These are phyloP conservation scores for Suillus subalutaceus DNA, from an alignment of 768 basidiomycete genomes.

Conservation along the genomic window DNA sequence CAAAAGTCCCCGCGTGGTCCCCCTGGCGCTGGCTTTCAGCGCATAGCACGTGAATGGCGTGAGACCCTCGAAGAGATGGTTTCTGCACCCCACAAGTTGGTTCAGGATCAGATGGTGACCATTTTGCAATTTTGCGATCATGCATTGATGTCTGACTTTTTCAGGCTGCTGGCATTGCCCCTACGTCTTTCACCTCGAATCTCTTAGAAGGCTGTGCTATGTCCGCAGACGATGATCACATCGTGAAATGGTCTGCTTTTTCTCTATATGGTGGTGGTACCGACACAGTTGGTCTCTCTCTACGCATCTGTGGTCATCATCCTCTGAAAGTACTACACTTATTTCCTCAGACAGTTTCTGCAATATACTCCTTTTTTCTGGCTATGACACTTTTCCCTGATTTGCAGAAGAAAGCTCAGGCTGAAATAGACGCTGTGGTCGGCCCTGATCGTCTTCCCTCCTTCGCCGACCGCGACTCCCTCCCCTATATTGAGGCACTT, in stretches of 20 bases:
- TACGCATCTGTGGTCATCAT: neutral
- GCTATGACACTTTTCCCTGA: neutral
- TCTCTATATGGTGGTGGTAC: neutral
- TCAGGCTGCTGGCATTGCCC: neutral
- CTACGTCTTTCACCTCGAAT: neutral
- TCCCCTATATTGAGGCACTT: neutral
- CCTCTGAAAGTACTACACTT: neutral
- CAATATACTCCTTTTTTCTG: neutral
- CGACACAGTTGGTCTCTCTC: neutral
- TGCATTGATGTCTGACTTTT: neutral
- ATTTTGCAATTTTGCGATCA: neutral
- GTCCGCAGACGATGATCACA: neutral
- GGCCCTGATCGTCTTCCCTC: neutral
- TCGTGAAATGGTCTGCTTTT: conserved; percentile 1
- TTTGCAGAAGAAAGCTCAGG: conserved; percentile 1
- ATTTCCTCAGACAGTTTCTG: neutral
- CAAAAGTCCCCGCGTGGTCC: neutral
- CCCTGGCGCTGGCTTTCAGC: neutral
- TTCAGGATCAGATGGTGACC: neutral
- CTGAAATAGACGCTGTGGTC: neutral
- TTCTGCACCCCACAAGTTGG: neutral
- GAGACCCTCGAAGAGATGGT: neutral
- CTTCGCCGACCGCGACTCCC: neutral
- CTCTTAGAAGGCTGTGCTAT: neutral
- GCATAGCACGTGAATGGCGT: neutral